Evolutionary conservation across 768 basidiomycete species (phyloP).

Genomic region (Rhizopogon sp.): DNA sequence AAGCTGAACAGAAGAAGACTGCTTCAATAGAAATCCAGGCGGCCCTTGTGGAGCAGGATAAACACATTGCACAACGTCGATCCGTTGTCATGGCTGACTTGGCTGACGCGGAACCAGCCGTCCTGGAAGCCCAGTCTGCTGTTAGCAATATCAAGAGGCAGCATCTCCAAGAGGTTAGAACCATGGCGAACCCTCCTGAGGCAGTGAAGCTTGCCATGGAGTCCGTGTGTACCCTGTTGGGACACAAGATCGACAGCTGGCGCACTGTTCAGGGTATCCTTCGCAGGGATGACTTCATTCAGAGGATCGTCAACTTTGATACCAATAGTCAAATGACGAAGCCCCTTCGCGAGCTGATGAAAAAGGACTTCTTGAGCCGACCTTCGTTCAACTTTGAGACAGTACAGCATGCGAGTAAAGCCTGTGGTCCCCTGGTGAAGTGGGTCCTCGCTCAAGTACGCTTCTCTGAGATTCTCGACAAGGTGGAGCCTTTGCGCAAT

Average conservation of each 20-base stretch:
- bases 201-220: conserved; percentile 98
- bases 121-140: conserved; percentile 91
- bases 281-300: conserved; percentile 95
- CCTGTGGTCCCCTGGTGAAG: conserved; percentile 96
- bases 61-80: conserved; percentile 81
- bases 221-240: conserved; percentile 93
- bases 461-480: conserved; percentile 96
- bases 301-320: conserved; percentile 93
- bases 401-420: conserved; percentile 92
- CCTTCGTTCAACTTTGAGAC: conserved; percentile 93
- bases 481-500: conserved; percentile 91
- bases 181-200: conserved; percentile 98
- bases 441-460: conserved; percentile 97
- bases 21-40: conserved; percentile 96
- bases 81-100: conserved; percentile 91
- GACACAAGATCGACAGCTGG: conserved; percentile 97
- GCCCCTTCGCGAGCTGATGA: conserved; percentile 83
- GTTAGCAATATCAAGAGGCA: conserved; percentile 95
- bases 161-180: conserved; percentile 93
- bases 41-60: conserved; percentile 87
- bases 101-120: conserved; percentile 96
- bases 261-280: conserved; percentile 93
- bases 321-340: conserved; percentile 89
- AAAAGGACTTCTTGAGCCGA: conserved; percentile 85
- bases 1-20: conserved; percentile 96